These are phyloP conservation scores for Euphorbia celastroides DNA, from an alignment of 441 rosid genomes.

Conservation along the genomic window DNA sequence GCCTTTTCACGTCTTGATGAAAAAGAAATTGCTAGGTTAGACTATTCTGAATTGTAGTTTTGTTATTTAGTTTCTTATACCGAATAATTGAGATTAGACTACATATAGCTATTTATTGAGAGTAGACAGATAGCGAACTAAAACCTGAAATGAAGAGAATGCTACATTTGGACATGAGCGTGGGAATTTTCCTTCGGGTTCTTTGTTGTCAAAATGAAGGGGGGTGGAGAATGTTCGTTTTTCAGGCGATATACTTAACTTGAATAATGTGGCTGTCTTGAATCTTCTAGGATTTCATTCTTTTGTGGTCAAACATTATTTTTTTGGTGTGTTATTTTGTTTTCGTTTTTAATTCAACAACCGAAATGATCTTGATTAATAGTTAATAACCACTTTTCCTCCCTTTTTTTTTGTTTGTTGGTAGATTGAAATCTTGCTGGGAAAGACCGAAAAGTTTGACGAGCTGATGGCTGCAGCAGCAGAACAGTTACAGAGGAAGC, in stretches of 20 bases:
- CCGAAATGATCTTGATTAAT: background rate
- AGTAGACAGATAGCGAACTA: no score
- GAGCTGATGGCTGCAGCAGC: conserved; percentile 74
- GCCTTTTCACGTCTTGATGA: background rate
- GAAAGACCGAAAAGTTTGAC: conserved; percentile 62
- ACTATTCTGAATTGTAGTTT: no score
- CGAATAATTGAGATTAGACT: no score
- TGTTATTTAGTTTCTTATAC: no score
- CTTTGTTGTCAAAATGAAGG: background rate
- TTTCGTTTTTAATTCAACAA: background rate
- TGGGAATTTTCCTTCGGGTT: no score
- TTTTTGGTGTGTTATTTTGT: no score
- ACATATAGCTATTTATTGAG: no score
- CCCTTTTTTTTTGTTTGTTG: background rate
- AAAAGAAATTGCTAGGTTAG: no score
- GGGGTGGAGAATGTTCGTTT: background rate
- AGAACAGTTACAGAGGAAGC: conserved; percentile 38
- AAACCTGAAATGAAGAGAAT: no score
- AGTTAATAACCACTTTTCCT: background rate
- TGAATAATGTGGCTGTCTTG: background rate
- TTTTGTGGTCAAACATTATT: background rate
- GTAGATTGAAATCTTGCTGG: conserved; percentile 59
- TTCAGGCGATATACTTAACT: background rate
- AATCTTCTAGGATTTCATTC: background rate
- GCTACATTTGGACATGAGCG: no score